Percentiles rank a stretch among this genome's conserved stretches.
Evolutionary conservation across 1,284 basidiomycete species (phyloP).

Genomic region (Ceratobasidium sp.): DNA sequence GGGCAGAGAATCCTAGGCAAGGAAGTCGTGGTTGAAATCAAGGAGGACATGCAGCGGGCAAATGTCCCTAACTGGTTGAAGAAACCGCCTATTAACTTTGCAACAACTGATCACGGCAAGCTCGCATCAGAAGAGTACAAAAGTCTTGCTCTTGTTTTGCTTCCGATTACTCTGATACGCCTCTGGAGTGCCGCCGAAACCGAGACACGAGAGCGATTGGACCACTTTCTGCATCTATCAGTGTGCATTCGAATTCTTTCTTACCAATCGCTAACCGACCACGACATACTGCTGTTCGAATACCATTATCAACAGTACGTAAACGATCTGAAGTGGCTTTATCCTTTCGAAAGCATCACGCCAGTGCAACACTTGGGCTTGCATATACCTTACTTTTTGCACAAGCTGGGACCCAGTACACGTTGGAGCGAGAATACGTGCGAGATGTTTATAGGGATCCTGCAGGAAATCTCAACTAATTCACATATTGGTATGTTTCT

Average conservation of each 20-base stretch:
- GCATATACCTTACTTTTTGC: conserved; percentile 31
- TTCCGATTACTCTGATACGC: background rate
- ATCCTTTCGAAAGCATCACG: conserved; percentile 1
- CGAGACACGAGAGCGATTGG: background rate
- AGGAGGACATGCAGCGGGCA: background rate
- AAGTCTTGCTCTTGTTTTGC: background rate
- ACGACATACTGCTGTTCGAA: background rate
- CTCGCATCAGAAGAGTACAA: background rate
- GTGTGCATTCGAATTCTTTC: conserved; percentile 10
- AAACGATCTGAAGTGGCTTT: conserved; percentile 5
- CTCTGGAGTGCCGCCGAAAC: background rate
- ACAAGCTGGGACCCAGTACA: conserved; percentile 22
- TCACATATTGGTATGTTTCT: conserved; percentile 11
- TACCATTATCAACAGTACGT: conserved; percentile 10
- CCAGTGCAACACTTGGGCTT: conserved; percentile 32
- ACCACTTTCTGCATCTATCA: conserved; percentile 22
- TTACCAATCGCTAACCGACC: background rate
- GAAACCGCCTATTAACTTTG: background rate
- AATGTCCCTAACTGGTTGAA: background rate
- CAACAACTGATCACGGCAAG: background rate
- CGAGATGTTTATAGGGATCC: conserved; percentile 38
- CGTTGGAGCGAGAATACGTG: conserved; percentile 10
- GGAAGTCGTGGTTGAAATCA: conserved; percentile 1
- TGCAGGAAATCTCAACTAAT: conserved; percentile 30
- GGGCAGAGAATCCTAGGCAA: background rate